Percentiles rank a stretch among this genome's conserved stretches.
These are phyloP conservation scores for Nelumbo lutea DNA, from an alignment of 164 flowering plant species.

Conservation along the genomic window DNA sequence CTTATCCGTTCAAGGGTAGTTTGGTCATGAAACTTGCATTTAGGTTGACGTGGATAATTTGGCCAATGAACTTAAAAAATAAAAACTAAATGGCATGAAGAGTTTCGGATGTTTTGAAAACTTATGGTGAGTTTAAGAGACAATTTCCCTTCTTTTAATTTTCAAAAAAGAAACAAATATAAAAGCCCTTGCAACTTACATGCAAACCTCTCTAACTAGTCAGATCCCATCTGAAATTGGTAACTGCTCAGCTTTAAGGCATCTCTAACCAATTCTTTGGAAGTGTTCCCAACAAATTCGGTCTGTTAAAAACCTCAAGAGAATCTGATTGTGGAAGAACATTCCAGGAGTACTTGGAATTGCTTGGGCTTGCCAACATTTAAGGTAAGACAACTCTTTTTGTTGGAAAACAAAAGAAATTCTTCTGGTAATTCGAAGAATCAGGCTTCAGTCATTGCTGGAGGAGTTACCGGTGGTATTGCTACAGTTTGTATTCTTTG, in stretches of 20 bases:
- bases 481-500: too few species aligned
- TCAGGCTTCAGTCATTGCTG: constrained; percentile 18
- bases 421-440: constrained; percentile 8
- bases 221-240: constrained; percentile 47
- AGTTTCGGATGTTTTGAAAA: too few species aligned
- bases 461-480: constrained; percentile 22
- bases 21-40: too few species aligned
- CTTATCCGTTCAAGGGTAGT: too few species aligned
- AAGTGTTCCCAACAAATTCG: constrained; percentile 36
- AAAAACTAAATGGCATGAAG: too few species aligned
- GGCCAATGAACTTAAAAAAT: too few species aligned
- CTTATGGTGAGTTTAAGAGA: too few species aligned
- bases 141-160: too few species aligned
- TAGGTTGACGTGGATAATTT: too few species aligned
- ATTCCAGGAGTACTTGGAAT: too few species aligned
- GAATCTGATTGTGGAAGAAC: constrained; percentile 51
- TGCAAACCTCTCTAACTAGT: constrained; percentile 40
- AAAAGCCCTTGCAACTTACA: constrained; percentile 44
- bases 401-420: too few species aligned
- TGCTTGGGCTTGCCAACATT: constrained; percentile 35
- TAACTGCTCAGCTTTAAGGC: constrained; percentile 40
- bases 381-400: constrained; percentile 40
- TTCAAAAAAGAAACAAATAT: constrained; percentile 14
- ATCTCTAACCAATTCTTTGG: constrained; percentile 50
- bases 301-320: constrained; percentile 32